Percentiles rank a stretch among this genome's conserved stretches.
Conservation (phyloP, 306 rosid genomes). For the Dalbergia cochinchinensis region DNA sequence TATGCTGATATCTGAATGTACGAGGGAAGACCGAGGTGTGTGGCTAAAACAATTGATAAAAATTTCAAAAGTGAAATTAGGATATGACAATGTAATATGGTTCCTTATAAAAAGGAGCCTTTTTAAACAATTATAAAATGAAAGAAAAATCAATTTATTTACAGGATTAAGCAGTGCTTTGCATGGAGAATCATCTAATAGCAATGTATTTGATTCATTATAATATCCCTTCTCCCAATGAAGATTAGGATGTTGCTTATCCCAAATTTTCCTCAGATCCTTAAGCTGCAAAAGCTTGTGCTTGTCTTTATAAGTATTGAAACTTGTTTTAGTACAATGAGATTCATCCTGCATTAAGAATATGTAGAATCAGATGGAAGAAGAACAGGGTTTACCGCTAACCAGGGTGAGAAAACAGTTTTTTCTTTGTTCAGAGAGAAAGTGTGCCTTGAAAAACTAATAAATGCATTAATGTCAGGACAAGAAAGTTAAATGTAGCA, state of each 20-base stretch:
- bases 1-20: slow-evolving; percentile 60
- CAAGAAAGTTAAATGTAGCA: neutral
- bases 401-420: too few relatives aligned
- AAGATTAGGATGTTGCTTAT: slow-evolving; percentile 70
- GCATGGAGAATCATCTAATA: slow-evolving; percentile 88
- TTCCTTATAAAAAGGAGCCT: neutral
- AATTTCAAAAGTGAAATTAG: neutral
- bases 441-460: neutral
- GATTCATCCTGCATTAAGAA: slow-evolving; percentile 64
- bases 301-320: slow-evolving; percentile 65
- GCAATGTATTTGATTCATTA: slow-evolving; percentile 67
- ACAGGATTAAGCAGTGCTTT: slow-evolving; percentile 88
- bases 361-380: slow-evolving; percentile 1
- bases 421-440: neutral
- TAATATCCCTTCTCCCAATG: slow-evolving; percentile 79
- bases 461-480: neutral
- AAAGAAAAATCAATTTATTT: slow-evolving; percentile 21
- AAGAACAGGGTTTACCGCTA: neutral
- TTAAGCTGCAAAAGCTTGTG: slow-evolving; percentile 72
- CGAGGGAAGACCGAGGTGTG: slow-evolving; percentile 73
- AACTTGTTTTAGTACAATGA: slow-evolving; percentile 66
- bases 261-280: slow-evolving; percentile 82
- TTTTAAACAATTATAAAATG: neutral
- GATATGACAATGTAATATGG: neutral
- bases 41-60: neutral